Conservation (phyloP, 1,284 basidiomycete genomes). For the Cutaneotrichosporon sp. region DNA sequence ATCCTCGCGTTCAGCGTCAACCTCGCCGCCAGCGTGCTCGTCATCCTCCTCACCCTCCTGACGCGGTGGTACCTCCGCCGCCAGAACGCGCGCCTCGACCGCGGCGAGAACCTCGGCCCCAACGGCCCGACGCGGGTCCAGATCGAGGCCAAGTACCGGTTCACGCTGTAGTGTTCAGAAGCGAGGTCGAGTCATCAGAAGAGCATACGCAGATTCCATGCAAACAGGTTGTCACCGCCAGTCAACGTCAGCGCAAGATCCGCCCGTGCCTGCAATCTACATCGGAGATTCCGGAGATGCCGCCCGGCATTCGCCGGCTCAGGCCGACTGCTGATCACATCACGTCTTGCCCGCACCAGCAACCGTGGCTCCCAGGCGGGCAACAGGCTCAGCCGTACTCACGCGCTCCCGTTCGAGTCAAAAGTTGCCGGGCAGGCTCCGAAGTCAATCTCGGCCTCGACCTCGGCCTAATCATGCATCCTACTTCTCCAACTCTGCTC, state of each 20-base stretch:
- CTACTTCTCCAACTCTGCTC: background rate
- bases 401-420: too few species aligned
- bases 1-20: constrained; percentile 48
- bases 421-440: too few species aligned
- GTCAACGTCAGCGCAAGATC: too few species aligned
- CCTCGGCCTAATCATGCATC: too few species aligned
- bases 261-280: background rate
- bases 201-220: too few species aligned
- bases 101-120: constrained; percentile 39
- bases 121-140: constrained; percentile 44
- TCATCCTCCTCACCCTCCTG: constrained; percentile 29
- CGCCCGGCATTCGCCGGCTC: background rate
- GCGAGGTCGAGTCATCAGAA: background rate
- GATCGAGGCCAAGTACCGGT: constrained; percentile 45
- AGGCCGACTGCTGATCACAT: too few species aligned
- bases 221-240: too few species aligned
- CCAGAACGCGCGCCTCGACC: constrained; percentile 47
- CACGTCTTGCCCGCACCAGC: too few species aligned
- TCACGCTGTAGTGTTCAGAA: constrained; percentile 43
- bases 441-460: too few species aligned
- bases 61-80: constrained; percentile 43
- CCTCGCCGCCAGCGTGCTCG: constrained; percentile 43
- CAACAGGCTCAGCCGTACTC: too few species aligned
- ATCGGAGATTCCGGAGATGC: too few species aligned
- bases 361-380: too few species aligned